These are phyloP conservation scores for Tuber microsphaerosporum DNA, from an alignment of 495 filamentous ascomycete species.

Conservation along the genomic window DNA sequence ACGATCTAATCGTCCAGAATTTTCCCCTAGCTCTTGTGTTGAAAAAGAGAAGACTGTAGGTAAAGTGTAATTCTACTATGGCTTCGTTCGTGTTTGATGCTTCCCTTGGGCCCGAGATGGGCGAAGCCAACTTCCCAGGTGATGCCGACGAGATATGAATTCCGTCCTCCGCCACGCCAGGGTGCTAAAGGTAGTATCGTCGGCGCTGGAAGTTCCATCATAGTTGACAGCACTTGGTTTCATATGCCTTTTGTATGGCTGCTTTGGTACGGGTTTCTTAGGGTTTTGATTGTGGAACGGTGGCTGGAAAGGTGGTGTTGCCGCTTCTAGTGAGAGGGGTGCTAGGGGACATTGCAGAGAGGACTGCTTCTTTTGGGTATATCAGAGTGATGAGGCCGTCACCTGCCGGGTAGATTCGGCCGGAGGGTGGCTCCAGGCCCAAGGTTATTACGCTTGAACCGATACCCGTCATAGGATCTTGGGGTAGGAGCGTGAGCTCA, in stretches of 20 bases:
- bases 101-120: slow-evolving; percentile 14
- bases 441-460: slow-evolving; percentile 28
- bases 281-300: background rate
- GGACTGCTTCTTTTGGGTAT: slow-evolving; percentile 32
- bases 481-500: slow-evolving; percentile 27
- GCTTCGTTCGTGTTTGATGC: slow-evolving; percentile 28
- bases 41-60: slow-evolving; percentile 8
- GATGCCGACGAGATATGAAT: slow-evolving; percentile 33
- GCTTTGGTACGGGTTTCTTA: slow-evolving; percentile 15
- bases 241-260: slow-evolving; percentile 32
- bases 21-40: slow-evolving; percentile 25
- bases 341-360: slow-evolving; percentile 22
- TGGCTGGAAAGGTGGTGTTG: background rate
- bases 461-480: slow-evolving; percentile 16
- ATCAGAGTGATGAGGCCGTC: slow-evolving; percentile 30
- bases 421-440: slow-evolving; percentile 22
- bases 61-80: slow-evolving; percentile 27
- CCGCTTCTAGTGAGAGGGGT: slow-evolving; percentile 8
- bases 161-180: slow-evolving; percentile 20
- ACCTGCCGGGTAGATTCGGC: background rate
- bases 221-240: slow-evolving; percentile 33
- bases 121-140: slow-evolving; percentile 29
- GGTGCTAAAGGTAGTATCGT: slow-evolving; percentile 33
- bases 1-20: slow-evolving; percentile 34
- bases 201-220: slow-evolving; percentile 16